Conservation (phyloP, 2,329 filamentous ascomycete genomes). For the Diaporthe sp. region DNA sequence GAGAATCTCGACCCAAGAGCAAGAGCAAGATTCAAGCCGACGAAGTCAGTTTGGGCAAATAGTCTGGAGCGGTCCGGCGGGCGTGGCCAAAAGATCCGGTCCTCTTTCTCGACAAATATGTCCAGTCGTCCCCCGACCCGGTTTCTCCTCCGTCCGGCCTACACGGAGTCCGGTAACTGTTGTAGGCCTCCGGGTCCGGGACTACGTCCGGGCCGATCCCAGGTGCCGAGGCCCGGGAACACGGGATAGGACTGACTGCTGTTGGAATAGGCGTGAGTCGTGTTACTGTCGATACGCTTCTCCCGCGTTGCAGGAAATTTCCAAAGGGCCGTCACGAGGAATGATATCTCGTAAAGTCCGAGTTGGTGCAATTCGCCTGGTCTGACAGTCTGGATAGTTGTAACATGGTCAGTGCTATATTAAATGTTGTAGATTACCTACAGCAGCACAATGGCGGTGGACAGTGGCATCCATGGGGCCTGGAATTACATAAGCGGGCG, state of each 20-base stretch:
- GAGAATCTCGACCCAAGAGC: background rate
- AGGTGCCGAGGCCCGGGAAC: background rate
- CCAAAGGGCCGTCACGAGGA: too few relatives aligned
- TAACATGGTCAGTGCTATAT: too few relatives aligned
- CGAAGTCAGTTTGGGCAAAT: background rate
- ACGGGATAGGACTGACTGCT: background rate
- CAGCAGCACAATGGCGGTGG: background rate
- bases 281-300: background rate
- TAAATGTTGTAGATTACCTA: background rate
- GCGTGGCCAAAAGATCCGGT: background rate
- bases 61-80: background rate
- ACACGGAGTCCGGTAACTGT: background rate
- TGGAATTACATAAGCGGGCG: slow-evolving; percentile 22
- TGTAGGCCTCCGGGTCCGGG: background rate
- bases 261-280: background rate
- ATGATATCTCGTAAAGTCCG: background rate
- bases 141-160: background rate
- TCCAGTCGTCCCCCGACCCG: background rate
- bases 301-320: background rate
- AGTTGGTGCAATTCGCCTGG: background rate
- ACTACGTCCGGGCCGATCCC: background rate
- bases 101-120: background rate
- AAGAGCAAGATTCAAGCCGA: background rate
- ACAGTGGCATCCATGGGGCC: background rate
- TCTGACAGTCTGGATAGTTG: background rate